Conservation (phyloP, 805 yeast species). For the Jamesozyma spencerorum region DNA sequence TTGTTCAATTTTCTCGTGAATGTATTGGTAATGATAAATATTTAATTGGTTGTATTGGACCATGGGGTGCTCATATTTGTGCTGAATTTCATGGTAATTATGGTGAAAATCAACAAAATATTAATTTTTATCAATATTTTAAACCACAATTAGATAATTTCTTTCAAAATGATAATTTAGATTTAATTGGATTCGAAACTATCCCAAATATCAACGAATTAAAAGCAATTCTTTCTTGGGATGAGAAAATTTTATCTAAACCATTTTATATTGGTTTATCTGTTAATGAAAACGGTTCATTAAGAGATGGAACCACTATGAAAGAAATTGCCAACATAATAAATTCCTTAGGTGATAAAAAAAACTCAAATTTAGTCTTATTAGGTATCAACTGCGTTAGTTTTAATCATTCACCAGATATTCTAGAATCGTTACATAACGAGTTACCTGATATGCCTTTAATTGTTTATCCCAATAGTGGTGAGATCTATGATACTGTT, state of each 20-base stretch:
- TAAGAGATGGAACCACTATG: slow-evolving; percentile 46
- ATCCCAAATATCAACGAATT: slow-evolving; percentile 56
- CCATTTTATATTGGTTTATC: slow-evolving; percentile 41
- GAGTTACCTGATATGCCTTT: slow-evolving; percentile 30
- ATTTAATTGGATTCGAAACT: slow-evolving; percentile 61
- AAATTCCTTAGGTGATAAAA: slow-evolving; percentile 12
- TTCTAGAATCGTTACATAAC: slow-evolving; percentile 26
- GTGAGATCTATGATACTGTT: slow-evolving; percentile 49
- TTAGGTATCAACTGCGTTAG: slow-evolving; percentile 67
- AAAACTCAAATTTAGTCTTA: slow-evolving; percentile 32
- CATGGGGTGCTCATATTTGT: slow-evolving; percentile 63
- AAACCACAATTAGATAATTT: slow-evolving; percentile 37
- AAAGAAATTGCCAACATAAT: slow-evolving; percentile 24
- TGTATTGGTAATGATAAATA: slow-evolving; percentile 18
- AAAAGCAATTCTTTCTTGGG: slow-evolving; percentile 35
- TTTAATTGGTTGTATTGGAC: slow-evolving; percentile 55
- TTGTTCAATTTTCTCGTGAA: slow-evolving; percentile 15
- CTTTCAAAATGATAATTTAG: slow-evolving; percentile 41
- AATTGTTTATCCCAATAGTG: slow-evolving; percentile 67
- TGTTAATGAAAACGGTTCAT: slow-evolving; percentile 28
- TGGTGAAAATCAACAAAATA: slow-evolving; percentile 22
- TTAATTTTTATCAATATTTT: slow-evolving; percentile 27
- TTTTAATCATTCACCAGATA: slow-evolving; percentile 32
- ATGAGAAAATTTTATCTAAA: slow-evolving; percentile 31
- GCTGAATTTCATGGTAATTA: slow-evolving; percentile 70